These are phyloP conservation scores for Cladochytrium replicatum DNA, from an alignment of 192 early-diverging fungal genomes.

Conservation along the genomic window DNA sequence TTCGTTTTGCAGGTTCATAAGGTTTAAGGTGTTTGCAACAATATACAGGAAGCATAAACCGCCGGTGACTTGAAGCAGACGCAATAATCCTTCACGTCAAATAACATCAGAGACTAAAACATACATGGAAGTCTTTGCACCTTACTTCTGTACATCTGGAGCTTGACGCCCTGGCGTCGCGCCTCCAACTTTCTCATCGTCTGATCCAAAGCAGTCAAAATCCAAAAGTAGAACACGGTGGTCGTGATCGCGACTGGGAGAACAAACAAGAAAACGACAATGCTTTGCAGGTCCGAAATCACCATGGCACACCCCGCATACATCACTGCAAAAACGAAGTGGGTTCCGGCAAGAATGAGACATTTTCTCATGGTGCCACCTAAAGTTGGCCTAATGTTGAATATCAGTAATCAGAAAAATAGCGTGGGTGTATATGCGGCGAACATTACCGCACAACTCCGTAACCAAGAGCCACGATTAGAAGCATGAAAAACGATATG, in stretches of 20 bases:
- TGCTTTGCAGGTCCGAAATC: slow-evolving; percentile 52
- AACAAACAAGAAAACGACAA: slow-evolving; percentile 67
- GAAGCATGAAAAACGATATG: slow-evolving; percentile 90
- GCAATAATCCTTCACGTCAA: slow-evolving; percentile 45
- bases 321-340: slow-evolving; percentile 81
- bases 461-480: slow-evolving; percentile 92
- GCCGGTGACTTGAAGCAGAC: slow-evolving; percentile 67
- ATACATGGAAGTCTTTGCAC: too few species aligned
- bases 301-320: slow-evolving; percentile 74
- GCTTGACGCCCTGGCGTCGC: slow-evolving; percentile 80
- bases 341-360: slow-evolving; percentile 58
- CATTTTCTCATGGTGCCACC: slow-evolving; percentile 85
- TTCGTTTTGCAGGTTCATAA: slow-evolving; percentile 47
- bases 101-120: slow-evolving; percentile 2
- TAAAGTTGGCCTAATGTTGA: slow-evolving; percentile 63
- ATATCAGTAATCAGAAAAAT: too few species aligned
- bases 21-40: slow-evolving; percentile 70
- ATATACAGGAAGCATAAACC: slow-evolving; percentile 66
- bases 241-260: slow-evolving; percentile 82
- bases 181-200: slow-evolving; percentile 69
- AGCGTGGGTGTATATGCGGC: too few species aligned
- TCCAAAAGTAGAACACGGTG: slow-evolving; percentile 94
- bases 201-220: slow-evolving; percentile 63
- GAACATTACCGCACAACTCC: slow-evolving; percentile 82
- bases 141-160: slow-evolving; percentile 74